phyloP scores from a whole-genome alignment of 2,329 filamentous ascomycete genomes.

The Aureobasidium sp. region DNA sequence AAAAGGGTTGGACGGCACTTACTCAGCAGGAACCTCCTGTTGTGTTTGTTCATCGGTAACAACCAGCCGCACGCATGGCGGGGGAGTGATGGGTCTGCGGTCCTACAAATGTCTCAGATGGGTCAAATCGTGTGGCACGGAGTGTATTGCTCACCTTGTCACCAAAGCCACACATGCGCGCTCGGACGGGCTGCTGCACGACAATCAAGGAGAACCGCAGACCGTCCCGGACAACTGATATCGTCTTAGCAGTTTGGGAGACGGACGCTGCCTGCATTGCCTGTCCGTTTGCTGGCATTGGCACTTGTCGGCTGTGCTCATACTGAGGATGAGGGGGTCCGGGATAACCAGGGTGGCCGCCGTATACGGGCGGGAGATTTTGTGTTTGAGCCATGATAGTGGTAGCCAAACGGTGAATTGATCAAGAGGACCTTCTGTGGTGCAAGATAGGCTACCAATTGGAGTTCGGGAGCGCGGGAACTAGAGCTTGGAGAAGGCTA shows the following conservation, averaged over 20 bases:
- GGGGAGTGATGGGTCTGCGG: slow-evolving; percentile 94
- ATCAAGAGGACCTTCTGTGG: background rate
- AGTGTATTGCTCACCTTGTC: slow-evolving; percentile 76
- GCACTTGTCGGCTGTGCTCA: slow-evolving; percentile 2
- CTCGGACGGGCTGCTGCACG: slow-evolving; percentile 90
- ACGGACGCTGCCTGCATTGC: slow-evolving; percentile 8
- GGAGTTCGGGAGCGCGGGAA: background rate
- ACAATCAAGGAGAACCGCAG: slow-evolving; percentile 49
- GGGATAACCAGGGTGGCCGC: slow-evolving; percentile 4
- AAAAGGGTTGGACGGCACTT: slow-evolving; percentile 1
- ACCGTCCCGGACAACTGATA: background rate
- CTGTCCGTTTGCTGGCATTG: slow-evolving; percentile 18
- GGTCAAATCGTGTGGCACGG: slow-evolving; percentile 15
- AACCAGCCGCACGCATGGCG: slow-evolving; percentile 88
- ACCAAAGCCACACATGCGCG: slow-evolving; percentile 98
- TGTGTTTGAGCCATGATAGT: slow-evolving; percentile 15
- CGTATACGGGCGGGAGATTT: slow-evolving; percentile 15
- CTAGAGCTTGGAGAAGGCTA: background rate
- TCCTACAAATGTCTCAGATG: slow-evolving; percentile 65
- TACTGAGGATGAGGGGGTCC: slow-evolving; percentile 9
- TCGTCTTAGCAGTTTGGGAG: background rate
- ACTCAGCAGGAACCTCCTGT: slow-evolving; percentile 72
- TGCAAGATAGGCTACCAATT: slow-evolving; percentile 14
- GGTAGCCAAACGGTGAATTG: slow-evolving; percentile 19
- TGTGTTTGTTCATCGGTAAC: slow-evolving; percentile 79